Base-by-base conservation (phyloP, 345 rosid genomes). In the Barbarea vulgaris region DNA sequence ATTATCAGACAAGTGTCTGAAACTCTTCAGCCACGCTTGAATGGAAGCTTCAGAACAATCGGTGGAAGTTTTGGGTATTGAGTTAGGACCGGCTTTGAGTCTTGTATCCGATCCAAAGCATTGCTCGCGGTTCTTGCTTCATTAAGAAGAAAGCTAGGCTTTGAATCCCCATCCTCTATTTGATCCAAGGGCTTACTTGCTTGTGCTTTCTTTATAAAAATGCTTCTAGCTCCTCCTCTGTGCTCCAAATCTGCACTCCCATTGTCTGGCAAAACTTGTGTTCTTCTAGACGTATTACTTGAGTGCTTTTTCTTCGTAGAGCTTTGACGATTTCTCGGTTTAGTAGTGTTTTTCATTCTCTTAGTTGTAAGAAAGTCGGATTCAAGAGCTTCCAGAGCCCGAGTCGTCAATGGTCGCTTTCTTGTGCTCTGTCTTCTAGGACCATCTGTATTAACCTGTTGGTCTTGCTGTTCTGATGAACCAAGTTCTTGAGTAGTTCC, bases 371-470 rank as follows among this genome's bases (percentile, higher is more conserved):
- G 57, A 66, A 87, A 88, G 11, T 76, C 85, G 34, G 77, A 81
- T 78, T 83, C 91, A 56, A 88, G 80, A 79, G 96, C 87, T 83
- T 88, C 96, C 78, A 91, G 70, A 69, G 89, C 90, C 67, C 85
- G 78, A 12, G 81, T 81, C 9, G 91, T 87, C 81, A 85, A 67
- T 25, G 93, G 92, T 37, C 93, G 80, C 72, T 80, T 87, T 81
- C 96, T 83, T 67, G 84, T 87, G 86, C 93, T 88, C 21, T 86
- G 88, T 77, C 96, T 86, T 79, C 84, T 83, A 19, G 77, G 65
- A 74, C 47, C 75, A 54, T 87, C 80, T 68, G 47, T 37, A 22
- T 30, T 57, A 37, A 48, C 64, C 55, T 69, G 80, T 57, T 77
- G 72, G 17, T 13, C 70, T 37, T 65, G 50, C 59, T 30, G 44